Conservation (phyloP, 208 protist genomes). For the Leptomonas pyrrhocoris region DNA sequence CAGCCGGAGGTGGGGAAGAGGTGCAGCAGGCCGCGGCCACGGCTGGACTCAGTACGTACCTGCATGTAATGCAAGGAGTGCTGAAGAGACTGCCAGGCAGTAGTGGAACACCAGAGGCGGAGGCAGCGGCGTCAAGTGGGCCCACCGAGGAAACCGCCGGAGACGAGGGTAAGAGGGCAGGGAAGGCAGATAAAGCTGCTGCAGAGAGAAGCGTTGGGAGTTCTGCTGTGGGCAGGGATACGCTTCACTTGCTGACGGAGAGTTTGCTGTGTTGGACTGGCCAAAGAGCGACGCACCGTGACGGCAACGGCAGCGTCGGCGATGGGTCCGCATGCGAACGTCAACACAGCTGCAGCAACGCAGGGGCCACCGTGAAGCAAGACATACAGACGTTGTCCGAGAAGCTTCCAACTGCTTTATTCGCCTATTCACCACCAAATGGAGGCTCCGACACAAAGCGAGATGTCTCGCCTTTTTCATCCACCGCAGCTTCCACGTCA, state of each 20-base stretch:
- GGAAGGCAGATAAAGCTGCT: neutral
- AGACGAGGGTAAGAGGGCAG: neutral
- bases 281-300: neutral
- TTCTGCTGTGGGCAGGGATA: neutral
- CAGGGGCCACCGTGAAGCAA: neutral
- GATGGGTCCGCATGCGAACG: neutral
- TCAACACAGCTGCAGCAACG: neutral
- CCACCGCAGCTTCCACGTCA: neutral
- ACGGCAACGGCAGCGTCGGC: neutral
- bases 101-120: neutral
- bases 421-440: neutral
- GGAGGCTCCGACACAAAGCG: neutral
- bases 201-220: too few species aligned
- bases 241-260: slow-evolving; percentile 3
- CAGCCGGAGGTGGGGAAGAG: slow-evolving; percentile 18
- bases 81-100: neutral
- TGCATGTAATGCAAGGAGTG: slow-evolving; percentile 29
- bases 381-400: neutral
- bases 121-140: neutral
- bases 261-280: slow-evolving; percentile 6
- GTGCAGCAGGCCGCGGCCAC: slow-evolving; percentile 23
- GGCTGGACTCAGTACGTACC: slow-evolving; percentile 31
- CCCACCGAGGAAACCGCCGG: neutral
- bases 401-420: neutral
- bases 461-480: neutral